Percentiles rank a stretch among this genome's conserved stretches.
Evolutionary conservation across 768 basidiomycete species (phyloP).

Genomic region (Tulasnella sp.): DNA sequence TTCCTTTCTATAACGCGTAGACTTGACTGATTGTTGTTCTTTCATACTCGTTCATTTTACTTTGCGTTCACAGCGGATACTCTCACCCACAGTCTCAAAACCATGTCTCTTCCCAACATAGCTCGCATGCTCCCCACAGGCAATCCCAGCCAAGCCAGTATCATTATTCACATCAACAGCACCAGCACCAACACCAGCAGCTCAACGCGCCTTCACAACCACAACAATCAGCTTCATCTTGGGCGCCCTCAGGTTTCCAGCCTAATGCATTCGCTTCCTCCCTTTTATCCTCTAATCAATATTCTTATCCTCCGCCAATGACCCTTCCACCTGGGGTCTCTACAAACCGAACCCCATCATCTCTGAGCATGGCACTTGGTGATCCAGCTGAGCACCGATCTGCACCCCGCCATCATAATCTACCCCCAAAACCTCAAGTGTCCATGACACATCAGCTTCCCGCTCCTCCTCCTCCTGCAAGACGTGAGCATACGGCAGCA

Average conservation of each 20-base stretch:
- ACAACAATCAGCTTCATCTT: slow-evolving; percentile 21
- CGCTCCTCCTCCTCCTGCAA: slow-evolving; percentile 12
- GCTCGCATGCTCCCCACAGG: not conserved
- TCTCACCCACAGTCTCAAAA: slow-evolving; percentile 46
- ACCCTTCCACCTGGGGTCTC: not conserved
- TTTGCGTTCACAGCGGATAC: slow-evolving; percentile 48
- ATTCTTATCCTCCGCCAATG: not conserved
- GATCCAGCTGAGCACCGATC: slow-evolving; percentile 1
- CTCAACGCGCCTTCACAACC: slow-evolving; percentile 39
- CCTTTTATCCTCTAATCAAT: not conserved
- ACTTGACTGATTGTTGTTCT: slow-evolving; percentile 21
- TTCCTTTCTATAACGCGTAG: too few species aligned
- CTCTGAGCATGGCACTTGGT: slow-evolving; percentile 10
- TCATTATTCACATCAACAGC: not conserved
- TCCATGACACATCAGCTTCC: not conserved
- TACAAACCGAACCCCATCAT: slow-evolving; percentile 4
- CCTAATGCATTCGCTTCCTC: slow-evolving; percentile 6
- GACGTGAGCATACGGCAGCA: slow-evolving; percentile 21
- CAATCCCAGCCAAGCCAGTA: not conserved
- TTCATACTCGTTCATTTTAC: slow-evolving; percentile 19
- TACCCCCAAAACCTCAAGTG: not conserved
- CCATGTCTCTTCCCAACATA: slow-evolving; percentile 38
- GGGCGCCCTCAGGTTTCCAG: slow-evolving; percentile 10
- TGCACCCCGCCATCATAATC: not conserved
- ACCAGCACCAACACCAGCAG: not conserved